These are phyloP conservation scores for Populus deltoides DNA, from an alignment of 345 rosid species.

Conservation along the genomic window DNA sequence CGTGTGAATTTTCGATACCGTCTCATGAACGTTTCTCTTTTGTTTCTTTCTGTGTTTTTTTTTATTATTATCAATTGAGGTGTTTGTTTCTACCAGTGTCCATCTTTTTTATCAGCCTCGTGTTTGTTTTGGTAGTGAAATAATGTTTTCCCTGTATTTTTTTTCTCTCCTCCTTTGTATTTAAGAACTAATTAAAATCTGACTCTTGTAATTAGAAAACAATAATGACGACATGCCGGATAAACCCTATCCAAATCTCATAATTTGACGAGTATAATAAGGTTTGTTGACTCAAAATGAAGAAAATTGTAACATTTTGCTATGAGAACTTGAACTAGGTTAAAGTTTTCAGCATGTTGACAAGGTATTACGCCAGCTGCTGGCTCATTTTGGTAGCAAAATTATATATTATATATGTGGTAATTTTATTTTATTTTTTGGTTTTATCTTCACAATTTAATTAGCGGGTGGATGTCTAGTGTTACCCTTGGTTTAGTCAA, in stretches of 20 bases:
- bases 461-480: not conserved
- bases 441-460: no score
- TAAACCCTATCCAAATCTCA: no score
- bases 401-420: not conserved
- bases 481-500: not conserved
- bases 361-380: not conserved
- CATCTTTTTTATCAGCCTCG: not conserved
- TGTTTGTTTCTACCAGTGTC: not conserved
- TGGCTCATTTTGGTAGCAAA: not conserved
- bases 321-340: not conserved
- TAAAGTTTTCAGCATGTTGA: not conserved
- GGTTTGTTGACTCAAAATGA: no score
- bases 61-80: not conserved
- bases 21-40: slow-evolving; percentile 19
- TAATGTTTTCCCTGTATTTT: no score
- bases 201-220: no score
- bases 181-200: no score
- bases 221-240: no score
- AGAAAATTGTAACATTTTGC: no score
- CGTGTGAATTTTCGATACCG: slow-evolving; percentile 27
- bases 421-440: no score
- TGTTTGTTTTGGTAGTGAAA: not conserved
- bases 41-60: not conserved
- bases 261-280: no score
- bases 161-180: no score